Conservation (phyloP, 768 basidiomycete genomes). For the Cystofilobasidium capitatum region DNA sequence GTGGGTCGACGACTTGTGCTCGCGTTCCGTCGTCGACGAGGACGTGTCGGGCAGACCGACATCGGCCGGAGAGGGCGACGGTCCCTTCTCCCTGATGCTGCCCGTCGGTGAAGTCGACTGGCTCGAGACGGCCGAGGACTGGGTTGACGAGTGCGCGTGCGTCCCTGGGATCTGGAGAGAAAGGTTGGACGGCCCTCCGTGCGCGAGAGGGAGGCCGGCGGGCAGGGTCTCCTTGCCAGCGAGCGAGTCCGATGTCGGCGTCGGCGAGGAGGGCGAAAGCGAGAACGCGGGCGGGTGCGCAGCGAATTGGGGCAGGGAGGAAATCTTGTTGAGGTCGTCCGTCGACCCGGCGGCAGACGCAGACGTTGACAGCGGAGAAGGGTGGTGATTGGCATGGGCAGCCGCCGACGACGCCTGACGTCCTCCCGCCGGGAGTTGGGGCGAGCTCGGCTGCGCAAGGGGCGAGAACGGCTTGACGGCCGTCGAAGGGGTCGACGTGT, state of each 20-base stretch:
- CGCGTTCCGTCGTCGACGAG: no score
- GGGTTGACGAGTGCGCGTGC: background rate
- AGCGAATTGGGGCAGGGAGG: background rate
- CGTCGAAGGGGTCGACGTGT: background rate
- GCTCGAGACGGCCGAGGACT: background rate
- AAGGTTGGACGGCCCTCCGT: background rate
- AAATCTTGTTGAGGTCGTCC: no score
- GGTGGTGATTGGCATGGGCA: background rate
- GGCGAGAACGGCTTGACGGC: background rate
- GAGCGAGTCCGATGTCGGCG: background rate
- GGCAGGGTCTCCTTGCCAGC: background rate
- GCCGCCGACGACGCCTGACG: no score
- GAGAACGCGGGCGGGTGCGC: background rate
- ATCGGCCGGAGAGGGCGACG: background rate
- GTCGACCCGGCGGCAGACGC: no score
- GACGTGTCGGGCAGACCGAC: background rate
- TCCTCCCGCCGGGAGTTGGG: no score
- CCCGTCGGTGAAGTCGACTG: background rate
- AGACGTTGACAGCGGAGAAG: background rate
- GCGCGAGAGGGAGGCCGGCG: background rate
- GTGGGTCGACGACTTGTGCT: background rate
- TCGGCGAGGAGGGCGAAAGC: background rate
- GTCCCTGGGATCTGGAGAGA: conserved; percentile 6
- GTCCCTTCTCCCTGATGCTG: background rate
- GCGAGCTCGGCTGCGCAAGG: background rate